Base-by-base conservation (phyloP, 805 yeast genomes). In the Zygoascus flipseniorum region DNA sequence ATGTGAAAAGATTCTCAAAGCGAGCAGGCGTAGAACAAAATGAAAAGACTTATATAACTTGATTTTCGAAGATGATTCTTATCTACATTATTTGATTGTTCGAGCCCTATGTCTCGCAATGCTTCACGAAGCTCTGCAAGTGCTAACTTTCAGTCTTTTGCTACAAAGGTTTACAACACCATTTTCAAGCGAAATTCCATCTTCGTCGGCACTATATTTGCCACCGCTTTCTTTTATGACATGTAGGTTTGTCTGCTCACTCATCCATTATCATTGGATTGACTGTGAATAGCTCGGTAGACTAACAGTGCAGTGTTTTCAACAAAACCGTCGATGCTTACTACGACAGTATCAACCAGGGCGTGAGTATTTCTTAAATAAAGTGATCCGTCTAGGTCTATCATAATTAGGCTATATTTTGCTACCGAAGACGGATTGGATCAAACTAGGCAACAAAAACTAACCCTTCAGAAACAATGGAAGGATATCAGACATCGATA, bases 121-220 rank as follows among this genome's bases (percentile, higher is more conserved):
- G 28, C 28, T 23, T 23, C 6, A 6, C 6, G 3, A 23, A 23
- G 28, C 28, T 23, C 28, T 6, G 6, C 28, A 23, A 23, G 28
- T 23, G 6, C 28, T 23, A 23, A 23, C 28, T 6, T 31, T 20
- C 47, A 65, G 72, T 59, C 71, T 45, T 60, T 68, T 57, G 65
- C 72, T 62, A 67, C 85, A 45, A 69, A 80, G 47, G 65, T 82
- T 57, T 82, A 80, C 80, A 83, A 82, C 79, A 71, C 76, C 39
- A 63, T 85, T 53, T 83, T 87, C 80, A 88, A 88, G 80, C 87
- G 97, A 80, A 90, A 92, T 82, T 80, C 97, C 48, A 76, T 85
- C 58, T 88, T 79, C 72, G 96, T 90, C 58, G 87, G 88, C 60
- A 76, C 93, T 58, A 76, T 90, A 57, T 85, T 90, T 62, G 85